These are phyloP conservation scores for Hypoxylon fragiforme DNA, from an alignment of 495 filamentous ascomycete genomes.

Conservation along the genomic window DNA sequence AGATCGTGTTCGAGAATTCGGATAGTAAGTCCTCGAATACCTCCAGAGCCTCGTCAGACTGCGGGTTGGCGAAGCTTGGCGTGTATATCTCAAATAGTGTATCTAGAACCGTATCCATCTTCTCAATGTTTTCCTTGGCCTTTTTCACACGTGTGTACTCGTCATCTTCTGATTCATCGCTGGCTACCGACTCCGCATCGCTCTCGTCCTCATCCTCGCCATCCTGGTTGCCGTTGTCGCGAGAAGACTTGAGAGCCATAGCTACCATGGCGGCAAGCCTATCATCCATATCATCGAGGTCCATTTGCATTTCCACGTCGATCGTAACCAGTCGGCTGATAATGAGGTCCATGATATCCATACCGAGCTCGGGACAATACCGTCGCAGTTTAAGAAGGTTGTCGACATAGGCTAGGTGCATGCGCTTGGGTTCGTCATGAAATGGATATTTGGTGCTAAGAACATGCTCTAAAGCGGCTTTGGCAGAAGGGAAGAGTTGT, in stretches of 20 bases:
- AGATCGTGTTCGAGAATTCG: constrained; percentile 81
- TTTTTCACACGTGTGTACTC: constrained; percentile 56
- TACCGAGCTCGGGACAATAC: constrained; percentile 79
- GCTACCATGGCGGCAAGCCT: constrained; percentile 54
- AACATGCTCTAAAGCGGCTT: constrained; percentile 64
- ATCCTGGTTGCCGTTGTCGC: constrained; percentile 41
- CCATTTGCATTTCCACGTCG: constrained; percentile 90
- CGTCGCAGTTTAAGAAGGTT: constrained; percentile 74
- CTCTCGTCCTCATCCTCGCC: constrained; percentile 62
- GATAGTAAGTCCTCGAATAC: constrained; percentile 73
- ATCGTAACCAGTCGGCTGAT: constrained; percentile 85
- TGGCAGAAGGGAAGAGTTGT: constrained; percentile 74
- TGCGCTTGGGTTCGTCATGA: constrained; percentile 68
- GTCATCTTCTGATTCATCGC: constrained; percentile 52
- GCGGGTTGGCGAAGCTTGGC: constrained; percentile 62
- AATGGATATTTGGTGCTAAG: constrained; percentile 72
- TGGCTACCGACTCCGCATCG: constrained; percentile 58
- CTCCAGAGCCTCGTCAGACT: constrained; percentile 51
- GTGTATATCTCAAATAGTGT: constrained; percentile 81
- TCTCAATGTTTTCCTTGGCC: constrained; percentile 79
- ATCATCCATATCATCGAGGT: constrained; percentile 78
- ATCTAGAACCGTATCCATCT: constrained; percentile 92
- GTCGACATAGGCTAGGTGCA: constrained; percentile 74
- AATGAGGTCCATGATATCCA: constrained; percentile 80
- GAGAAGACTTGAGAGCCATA: constrained; percentile 43